phyloP scores from a whole-genome alignment of 148 eudicot genomes.

The Rhododendron williamsianum region DNA sequence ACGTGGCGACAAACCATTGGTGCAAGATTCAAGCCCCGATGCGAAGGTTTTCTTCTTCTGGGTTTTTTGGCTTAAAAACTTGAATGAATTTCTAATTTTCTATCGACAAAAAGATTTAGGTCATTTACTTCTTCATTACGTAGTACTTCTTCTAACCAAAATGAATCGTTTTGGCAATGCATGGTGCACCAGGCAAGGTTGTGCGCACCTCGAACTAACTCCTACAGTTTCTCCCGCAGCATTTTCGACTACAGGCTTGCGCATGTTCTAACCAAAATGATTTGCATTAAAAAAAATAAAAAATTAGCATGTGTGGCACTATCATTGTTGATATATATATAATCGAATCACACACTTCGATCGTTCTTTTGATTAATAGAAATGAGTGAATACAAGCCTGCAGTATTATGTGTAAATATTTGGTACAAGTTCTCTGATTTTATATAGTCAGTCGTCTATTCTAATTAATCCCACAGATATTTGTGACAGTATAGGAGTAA shows the following conservation, averaged over 20 bases:
- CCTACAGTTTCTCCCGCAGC: no score
- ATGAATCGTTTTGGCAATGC: neutral
- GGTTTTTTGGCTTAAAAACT: neutral
- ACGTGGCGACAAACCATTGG: conserved; percentile 50
- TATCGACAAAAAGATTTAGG: neutral
- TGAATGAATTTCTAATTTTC: neutral
- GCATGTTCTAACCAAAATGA: neutral
- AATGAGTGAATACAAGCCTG: neutral
- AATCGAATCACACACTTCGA: neutral
- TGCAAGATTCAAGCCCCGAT: conserved; percentile 89
- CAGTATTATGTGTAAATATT: neutral
- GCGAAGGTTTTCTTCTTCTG: conserved; percentile 31
- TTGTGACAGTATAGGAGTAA: neutral
- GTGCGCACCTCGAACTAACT: no score
- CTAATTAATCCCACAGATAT: neutral
- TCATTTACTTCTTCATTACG: neutral
- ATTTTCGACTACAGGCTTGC: neutral
- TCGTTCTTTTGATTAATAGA: neutral
- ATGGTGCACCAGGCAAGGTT: neutral
- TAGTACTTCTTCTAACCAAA: neutral
- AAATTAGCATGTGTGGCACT: neutral
- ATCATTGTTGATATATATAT: neutral
- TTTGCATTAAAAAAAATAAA: neutral
- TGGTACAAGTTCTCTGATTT: neutral
- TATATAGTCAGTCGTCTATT: neutral